Conservation (phyloP, 2,329 filamentous ascomycete species). For the Cordyceps militaris region DNA sequence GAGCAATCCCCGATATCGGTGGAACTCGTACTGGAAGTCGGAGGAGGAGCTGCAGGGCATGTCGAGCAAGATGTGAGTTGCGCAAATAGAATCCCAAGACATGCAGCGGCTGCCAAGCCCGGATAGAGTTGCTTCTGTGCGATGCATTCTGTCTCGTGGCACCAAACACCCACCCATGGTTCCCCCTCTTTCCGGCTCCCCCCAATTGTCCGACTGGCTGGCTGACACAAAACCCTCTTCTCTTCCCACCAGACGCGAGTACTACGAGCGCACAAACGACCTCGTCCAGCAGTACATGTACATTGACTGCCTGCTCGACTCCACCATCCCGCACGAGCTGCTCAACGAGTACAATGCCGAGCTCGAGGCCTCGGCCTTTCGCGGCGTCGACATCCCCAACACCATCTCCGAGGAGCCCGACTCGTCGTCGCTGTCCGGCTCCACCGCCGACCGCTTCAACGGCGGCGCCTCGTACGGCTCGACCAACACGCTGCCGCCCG, state of each 20-base stretch:
- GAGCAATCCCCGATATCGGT: conserved; percentile 77
- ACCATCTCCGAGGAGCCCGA: conserved; percentile 68
- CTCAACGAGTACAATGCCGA: conserved; percentile 77
- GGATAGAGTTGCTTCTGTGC: too few species aligned
- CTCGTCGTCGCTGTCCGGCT: conserved; percentile 23
- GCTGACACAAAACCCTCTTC: conserved; percentile 1
- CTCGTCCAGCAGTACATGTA: conserved; percentile 89
- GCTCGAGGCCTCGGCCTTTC: conserved; percentile 47
- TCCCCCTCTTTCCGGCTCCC: neutral
- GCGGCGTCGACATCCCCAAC: conserved; percentile 54
- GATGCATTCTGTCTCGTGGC: too few species aligned
- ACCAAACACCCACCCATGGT: too few species aligned
- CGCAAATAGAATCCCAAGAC: neutral
- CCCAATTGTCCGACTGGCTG: neutral
- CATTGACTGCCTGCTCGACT: conserved; percentile 85
- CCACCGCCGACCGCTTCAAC: conserved; percentile 22
- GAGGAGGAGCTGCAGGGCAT: conserved; percentile 66
- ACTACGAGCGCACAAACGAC: conserved; percentile 85
- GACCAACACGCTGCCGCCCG: conserved; percentile 17
- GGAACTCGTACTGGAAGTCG: conserved; percentile 80
- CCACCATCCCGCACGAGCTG: conserved; percentile 82
- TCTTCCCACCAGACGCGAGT: conserved; percentile 53
- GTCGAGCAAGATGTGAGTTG: conserved; percentile 59
- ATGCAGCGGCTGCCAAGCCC: neutral
- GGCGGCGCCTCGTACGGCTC: conserved; percentile 25